Evolutionary conservation across 169 alveolate genomes (phyloP).

Genomic region (Besnoitia besnoiti): DNA sequence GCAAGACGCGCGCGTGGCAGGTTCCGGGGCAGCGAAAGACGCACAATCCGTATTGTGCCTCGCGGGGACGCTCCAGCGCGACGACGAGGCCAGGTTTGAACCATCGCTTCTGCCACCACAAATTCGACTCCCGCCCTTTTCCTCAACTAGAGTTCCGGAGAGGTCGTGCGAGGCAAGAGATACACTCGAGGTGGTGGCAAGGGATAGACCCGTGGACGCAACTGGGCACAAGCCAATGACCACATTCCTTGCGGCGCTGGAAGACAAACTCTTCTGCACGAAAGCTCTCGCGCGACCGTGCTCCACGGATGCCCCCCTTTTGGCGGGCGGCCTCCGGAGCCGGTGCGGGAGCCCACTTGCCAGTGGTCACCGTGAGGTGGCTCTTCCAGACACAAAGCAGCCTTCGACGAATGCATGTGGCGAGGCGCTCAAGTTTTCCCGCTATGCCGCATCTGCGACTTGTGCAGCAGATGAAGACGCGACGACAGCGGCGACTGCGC

Average conservation of each 20-base stretch:
- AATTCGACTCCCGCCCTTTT: background rate
- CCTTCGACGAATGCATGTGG: background rate
- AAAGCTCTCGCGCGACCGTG: slow-evolving; percentile 9
- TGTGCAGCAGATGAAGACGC: too few species aligned
- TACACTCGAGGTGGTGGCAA: too few species aligned
- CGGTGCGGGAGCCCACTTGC: background rate
- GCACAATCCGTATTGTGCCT: too few species aligned
- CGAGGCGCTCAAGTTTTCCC: too few species aligned
- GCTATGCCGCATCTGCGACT: too few species aligned
- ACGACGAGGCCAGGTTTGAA: too few species aligned
- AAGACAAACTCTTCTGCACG: slow-evolving; percentile 1
- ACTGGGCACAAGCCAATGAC: background rate
- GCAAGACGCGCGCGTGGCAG: too few species aligned
- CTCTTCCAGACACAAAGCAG: background rate
- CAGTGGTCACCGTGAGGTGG: background rate
- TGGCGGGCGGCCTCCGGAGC: background rate
- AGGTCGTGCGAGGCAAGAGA: background rate
- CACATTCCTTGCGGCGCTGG: background rate
- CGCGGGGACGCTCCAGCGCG: too few species aligned
- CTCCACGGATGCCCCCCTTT: background rate
- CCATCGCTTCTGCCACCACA: too few species aligned
- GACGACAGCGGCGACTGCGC: too few species aligned
- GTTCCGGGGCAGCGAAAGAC: too few species aligned
- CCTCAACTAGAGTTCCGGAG: background rate
- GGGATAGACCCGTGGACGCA: background rate